Evolutionary conservation across 441 rosid species (phyloP), one percentile per base, ranked within the genome.

Genomic region (Bruguiera hainesii): DNA sequence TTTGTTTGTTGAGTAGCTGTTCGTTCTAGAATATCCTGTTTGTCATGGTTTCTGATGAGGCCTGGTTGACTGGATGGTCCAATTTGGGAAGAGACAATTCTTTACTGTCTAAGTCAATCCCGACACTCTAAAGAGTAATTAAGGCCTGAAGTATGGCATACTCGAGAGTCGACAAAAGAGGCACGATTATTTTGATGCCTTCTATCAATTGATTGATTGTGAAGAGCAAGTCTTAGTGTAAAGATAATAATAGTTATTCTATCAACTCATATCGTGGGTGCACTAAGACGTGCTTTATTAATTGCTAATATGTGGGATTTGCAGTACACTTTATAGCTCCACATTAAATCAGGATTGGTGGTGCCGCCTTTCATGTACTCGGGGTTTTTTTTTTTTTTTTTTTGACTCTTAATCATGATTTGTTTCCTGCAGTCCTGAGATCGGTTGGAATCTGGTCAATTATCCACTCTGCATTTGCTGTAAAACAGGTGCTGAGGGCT

Each of bases 401-500:
- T 20, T 51, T 49, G 52, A 39, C 19, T 60, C 25, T 31, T 7
- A 20, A 30, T 7, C 26, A 16, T 20, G 60, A 53, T 16, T 4
- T 20, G 33, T 13, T 21, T 35, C 26, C 28, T 65, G 26, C 55
- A n/a, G n/a, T 28, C 46, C 10, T 37, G 23, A 56, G 28, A n/a
- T 66, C 21, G 18, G 19, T 50, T 63, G 39, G 57, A 9, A 48
- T 18, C 11, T 20, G 33, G 59, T 60, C 21, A 20, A 51, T 58
- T 19, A 33, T 56, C 39, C 52, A 20, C 23, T 48, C 56, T 25
- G 6, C 35, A 23, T 21, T 50, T 64, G 11, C 39, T 66, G 67
- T 72, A 13, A 64, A 53, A 68, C 62, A 46, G 61, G 29, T 39
- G 28, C 10, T 65, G 68, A 65, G 42, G 61, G 56, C 37, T 59